Conservation (phyloP, 352 stramenopile genomes). For the Blastocystis sp. region DNA sequence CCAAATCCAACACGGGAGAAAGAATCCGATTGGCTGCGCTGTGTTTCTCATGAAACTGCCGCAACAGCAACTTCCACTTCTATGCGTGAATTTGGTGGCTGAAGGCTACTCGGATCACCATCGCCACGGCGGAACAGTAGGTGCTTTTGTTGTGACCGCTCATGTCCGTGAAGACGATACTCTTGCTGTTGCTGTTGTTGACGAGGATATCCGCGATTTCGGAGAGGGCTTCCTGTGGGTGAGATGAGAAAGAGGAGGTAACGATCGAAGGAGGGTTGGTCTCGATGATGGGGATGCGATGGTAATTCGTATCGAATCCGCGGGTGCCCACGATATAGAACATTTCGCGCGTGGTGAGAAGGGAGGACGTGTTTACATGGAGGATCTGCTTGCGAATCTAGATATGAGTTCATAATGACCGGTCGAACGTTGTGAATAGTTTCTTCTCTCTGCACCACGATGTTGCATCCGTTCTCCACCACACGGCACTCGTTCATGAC, state of each 20-base stretch:
- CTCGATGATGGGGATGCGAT: slow-evolving; percentile 39
- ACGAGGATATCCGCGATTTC: slow-evolving; percentile 54
- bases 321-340: slow-evolving; percentile 41
- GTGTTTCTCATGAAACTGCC: neutral
- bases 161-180: slow-evolving; percentile 62
- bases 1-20: neutral
- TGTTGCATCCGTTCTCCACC: slow-evolving; percentile 63
- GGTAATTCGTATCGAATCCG: neutral
- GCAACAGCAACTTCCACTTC: slow-evolving; percentile 39
- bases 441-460: slow-evolving; percentile 69
- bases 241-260: neutral
- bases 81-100: neutral
- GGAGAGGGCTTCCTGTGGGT: slow-evolving; percentile 17
- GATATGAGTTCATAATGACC: neutral
- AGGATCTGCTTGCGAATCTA: slow-evolving; percentile 48
- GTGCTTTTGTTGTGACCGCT: slow-evolving; percentile 48
- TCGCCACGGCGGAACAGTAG: slow-evolving; percentile 30
- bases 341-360: slow-evolving; percentile 59
- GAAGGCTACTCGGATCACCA: slow-evolving; percentile 22
- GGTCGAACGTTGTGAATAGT: slow-evolving; percentile 27
- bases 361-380: slow-evolving; percentile 41
- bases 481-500: slow-evolving; percentile 76
- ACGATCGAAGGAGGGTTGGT: slow-evolving; percentile 50
- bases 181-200: slow-evolving; percentile 48
- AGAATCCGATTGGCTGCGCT: neutral